Percentiles rank a stretch among this genome's conserved stretches.
These are phyloP conservation scores for Nitzschia sp. DNA, from an alignment of 108 stramenopile species.

Conservation along the genomic window DNA sequence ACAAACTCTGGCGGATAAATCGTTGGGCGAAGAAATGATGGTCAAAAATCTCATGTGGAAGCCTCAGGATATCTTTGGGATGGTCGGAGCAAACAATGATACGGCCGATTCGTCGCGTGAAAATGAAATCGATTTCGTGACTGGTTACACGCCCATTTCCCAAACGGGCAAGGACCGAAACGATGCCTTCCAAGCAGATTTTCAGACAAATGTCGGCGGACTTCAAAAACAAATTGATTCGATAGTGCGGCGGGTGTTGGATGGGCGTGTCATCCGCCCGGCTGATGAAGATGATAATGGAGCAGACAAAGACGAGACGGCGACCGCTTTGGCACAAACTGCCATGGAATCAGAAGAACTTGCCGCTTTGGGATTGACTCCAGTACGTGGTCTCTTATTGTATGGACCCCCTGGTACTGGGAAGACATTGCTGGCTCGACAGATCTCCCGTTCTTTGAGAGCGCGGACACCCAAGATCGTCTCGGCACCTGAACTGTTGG, in stretches of 20 bases:
- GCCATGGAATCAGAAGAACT: constrained; percentile 72
- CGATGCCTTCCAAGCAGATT: constrained; percentile 58
- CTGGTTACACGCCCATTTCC: constrained; percentile 34
- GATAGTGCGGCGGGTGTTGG: constrained; percentile 76
- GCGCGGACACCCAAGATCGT: constrained; percentile 93
- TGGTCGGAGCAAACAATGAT: constrained; percentile 6
- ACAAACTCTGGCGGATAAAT: constrained; percentile 30
- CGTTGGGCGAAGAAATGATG: constrained; percentile 51
- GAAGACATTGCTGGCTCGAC: constrained; percentile 43
- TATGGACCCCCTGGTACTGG: constrained; percentile 86
- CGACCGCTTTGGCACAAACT: constrained; percentile 19
- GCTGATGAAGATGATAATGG: constrained; percentile 30
- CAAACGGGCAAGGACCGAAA: constrained; percentile 63
- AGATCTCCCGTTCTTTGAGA: constrained; percentile 81
- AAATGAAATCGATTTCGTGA: constrained; percentile 10
- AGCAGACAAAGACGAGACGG: constrained; percentile 28
- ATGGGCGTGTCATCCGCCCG: constrained; percentile 67
- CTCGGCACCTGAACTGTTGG: constrained; percentile 92
- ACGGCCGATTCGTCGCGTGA: neutral
- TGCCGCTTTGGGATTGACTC: constrained; percentile 72
- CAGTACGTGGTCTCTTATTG: constrained; percentile 82
- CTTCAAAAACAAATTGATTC: constrained; percentile 69
- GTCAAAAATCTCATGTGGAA: constrained; percentile 49
- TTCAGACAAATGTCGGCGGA: constrained; percentile 64
- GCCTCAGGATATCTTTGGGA: constrained; percentile 49